Evolutionary conservation across 306 rosid genomes (phyloP).

Genomic region (Biancaea sappan): DNA sequence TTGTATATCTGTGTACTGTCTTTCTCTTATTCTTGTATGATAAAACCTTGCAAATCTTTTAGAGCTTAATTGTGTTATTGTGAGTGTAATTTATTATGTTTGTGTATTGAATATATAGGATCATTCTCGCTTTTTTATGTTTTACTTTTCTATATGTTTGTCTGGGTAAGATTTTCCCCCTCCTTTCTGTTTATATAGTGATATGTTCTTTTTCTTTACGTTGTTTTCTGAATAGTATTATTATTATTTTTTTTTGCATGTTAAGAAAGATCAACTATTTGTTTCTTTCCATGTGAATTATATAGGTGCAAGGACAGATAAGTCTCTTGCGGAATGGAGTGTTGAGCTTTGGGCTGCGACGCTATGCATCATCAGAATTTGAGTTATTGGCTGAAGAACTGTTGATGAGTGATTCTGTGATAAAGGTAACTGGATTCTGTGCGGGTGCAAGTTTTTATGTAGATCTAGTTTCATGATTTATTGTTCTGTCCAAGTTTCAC

Average conservation of each 20-base stretch:
- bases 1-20: neutral
- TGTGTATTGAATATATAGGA: neutral
- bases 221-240: neutral
- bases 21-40: neutral
- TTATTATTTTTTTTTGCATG: too few relatives aligned
- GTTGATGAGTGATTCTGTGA: slow-evolving; percentile 90
- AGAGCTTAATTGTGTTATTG: neutral
- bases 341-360: slow-evolving; percentile 92
- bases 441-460: neutral
- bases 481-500: slow-evolving; percentile 12
- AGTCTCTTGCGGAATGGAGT: slow-evolving; percentile 83
- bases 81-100: neutral
- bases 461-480: slow-evolving; percentile 12
- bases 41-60: neutral
- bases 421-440: slow-evolving; percentile 62
- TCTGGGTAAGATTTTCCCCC: neutral
- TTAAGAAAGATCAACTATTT: slow-evolving; percentile 4
- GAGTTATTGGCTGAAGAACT: slow-evolving; percentile 97
- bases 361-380: slow-evolving; percentile 90
- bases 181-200: slow-evolving; percentile 9
- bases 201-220: slow-evolving; percentile 12
- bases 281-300: slow-evolving; percentile 25
- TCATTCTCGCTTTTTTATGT: neutral
- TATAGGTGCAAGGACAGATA: slow-evolving; percentile 97
- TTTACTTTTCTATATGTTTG: neutral